A percentile compares a stretch with the other conserved stretches of the same genome.
Evolutionary conservation across 768 basidiomycete genomes (phyloP).

Genomic region (Chlorophyllum brunneum): DNA sequence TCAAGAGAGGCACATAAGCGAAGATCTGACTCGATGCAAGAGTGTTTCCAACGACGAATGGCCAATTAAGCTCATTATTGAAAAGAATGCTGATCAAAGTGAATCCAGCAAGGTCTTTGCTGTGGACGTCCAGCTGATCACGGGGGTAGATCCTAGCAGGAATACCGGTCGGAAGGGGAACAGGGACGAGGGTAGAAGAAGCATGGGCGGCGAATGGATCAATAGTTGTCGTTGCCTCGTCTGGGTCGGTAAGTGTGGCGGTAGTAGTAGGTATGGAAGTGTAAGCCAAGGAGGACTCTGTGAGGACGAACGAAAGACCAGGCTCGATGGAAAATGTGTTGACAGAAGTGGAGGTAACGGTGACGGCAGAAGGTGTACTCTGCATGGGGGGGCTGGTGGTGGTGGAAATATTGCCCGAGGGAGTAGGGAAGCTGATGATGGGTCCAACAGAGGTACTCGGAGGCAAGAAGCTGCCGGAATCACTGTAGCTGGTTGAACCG

Average conservation of each 20-base stretch:
- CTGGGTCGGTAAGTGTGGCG: slow-evolving; percentile 36
- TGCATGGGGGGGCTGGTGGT: background rate
- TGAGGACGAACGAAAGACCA: slow-evolving; percentile 40
- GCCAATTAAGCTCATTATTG: slow-evolving; percentile 58
- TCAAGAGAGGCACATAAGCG: slow-evolving; percentile 52
- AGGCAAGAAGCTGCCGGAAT: background rate
- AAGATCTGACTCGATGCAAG: slow-evolving; percentile 77
- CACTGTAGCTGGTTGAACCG: background rate
- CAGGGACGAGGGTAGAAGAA: slow-evolving; percentile 23
- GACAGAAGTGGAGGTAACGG: slow-evolving; percentile 14
- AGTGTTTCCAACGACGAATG: slow-evolving; percentile 53
- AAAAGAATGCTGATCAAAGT: slow-evolving; percentile 66
- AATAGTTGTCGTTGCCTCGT: slow-evolving; percentile 35
- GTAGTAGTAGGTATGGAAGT: slow-evolving; percentile 29
- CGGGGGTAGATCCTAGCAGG: slow-evolving; percentile 59
- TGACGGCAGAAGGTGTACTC: slow-evolving; percentile 1
- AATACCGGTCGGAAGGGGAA: slow-evolving; percentile 52
- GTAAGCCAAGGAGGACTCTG: slow-evolving; percentile 38
- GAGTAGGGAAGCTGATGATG: slow-evolving; percentile 18
- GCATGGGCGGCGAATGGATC: slow-evolving; percentile 14
- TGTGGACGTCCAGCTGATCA: slow-evolving; percentile 20
- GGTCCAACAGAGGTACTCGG: slow-evolving; percentile 11
- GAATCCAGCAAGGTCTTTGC: slow-evolving; percentile 30
- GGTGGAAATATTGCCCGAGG: slow-evolving; percentile 2
- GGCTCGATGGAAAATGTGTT: slow-evolving; percentile 33